Evolutionary conservation across 805 yeast genomes (phyloP).

Genomic region (Starmerella kuoi): DNA sequence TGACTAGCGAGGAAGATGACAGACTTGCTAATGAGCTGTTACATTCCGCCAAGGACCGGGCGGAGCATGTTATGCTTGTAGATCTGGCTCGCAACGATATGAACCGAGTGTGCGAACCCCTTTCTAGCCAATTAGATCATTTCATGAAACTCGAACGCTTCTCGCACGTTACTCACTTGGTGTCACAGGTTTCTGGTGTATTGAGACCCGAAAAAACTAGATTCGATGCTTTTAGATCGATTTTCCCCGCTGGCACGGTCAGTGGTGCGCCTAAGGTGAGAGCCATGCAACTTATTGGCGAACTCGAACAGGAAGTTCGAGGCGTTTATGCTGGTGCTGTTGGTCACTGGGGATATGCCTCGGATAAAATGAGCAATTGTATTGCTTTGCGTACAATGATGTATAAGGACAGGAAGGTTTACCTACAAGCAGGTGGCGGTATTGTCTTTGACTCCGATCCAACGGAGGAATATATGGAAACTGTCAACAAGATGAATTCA

Average conservation of each 20-base stretch:
- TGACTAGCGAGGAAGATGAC: slow-evolving; percentile 85
- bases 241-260: slow-evolving; percentile 98
- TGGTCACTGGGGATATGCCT: slow-evolving; percentile 95
- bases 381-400: slow-evolving; percentile 97
- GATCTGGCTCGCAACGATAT: slow-evolving; percentile 95
- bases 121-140: slow-evolving; percentile 73
- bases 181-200: slow-evolving; percentile 87
- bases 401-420: slow-evolving; percentile 77
- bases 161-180: slow-evolving; percentile 94
- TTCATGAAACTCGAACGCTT: slow-evolving; percentile 83
- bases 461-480: slow-evolving; percentile 87
- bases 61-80: slow-evolving; percentile 97
- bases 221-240: slow-evolving; percentile 93
- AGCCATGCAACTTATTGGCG: slow-evolving; percentile 91
- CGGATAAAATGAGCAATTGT: slow-evolving; percentile 92
- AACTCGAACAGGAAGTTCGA: slow-evolving; percentile 79
- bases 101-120: slow-evolving; percentile 86
- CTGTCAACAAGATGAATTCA: slow-evolving; percentile 94
- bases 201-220: slow-evolving; percentile 72
- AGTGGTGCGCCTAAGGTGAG: slow-evolving; percentile 96
- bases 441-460: slow-evolving; percentile 93
- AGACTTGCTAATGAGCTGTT: slow-evolving; percentile 60
- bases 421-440: slow-evolving; percentile 98
- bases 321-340: slow-evolving; percentile 99
- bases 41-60: slow-evolving; percentile 77